Base-by-base conservation (phyloP, 78 protist species). In the Dictyostelium citrinum region DNA sequence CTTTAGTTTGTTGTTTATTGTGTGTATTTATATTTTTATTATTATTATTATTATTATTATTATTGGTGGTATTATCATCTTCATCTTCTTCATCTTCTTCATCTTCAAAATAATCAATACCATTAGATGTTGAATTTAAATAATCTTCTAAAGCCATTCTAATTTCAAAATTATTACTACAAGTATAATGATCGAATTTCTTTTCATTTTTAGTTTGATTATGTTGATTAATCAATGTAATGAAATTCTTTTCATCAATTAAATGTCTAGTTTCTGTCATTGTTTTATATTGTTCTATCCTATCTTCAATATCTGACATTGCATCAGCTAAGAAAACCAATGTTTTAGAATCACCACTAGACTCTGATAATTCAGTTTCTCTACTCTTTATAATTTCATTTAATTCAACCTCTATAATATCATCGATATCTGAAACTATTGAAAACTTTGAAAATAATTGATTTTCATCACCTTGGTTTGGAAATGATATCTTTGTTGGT, bases 141-240 rank as follows among this genome's bases (percentile, higher is more conserved):
- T 67, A 88, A 9, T 88, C 72, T n/a, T 60, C 74, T 2, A 88
- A 31, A 37, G 74, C 93, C 17, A 33, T n/a, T 68, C 83, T 88
- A 45, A 88, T 68, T 61, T 88, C 77, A 46, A 37, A 29, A n/a
- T 78, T 88, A 82, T 78, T 41, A 58, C 85, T 88, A 24, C n/a
- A 78, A 35, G 80, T 83, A 68, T 72, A 88, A 27, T 41, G 22
- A 24, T 60, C 41, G 17, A 78, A 85, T 16, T 76, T 51, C 60
- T 49, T 70, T 29, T 67, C 17, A 22, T 43, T 45, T 31, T 83
- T 78, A 7, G 81, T 58, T 49, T 83, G 49, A 55, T 55, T 55
- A 5, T 55, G 0, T 55, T 55, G n/a, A 55, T 55, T 55, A 9
- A 61, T 45, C 0, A 35, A 24, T 9, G 72, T 49, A 20, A 39